phyloP scores from a whole-genome alignment of 805 yeast genomes.

The Candida piceae region DNA sequence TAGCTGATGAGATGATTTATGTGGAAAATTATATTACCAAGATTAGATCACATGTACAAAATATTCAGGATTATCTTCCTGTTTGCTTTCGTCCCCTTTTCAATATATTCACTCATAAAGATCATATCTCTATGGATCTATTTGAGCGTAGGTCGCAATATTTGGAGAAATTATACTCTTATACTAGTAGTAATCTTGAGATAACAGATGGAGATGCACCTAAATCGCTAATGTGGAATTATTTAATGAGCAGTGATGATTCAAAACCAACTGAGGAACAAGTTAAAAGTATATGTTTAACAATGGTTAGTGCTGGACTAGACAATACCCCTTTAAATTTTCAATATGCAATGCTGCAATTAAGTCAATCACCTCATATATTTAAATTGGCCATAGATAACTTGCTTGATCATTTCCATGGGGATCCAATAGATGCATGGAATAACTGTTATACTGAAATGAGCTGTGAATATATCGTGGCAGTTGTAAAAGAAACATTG shows the following conservation, averaged over 20 bases:
- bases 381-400: conserved; percentile 42
- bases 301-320: conserved; percentile 76
- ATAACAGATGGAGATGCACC: conserved; percentile 6
- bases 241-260: conserved; percentile 13
- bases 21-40: conserved; percentile 55
- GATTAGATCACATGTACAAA: conserved; percentile 53
- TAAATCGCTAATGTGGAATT: conserved; percentile 25
- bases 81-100: conserved; percentile 29
- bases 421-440: conserved; percentile 19
- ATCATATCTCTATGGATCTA: conserved; percentile 21
- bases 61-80: conserved; percentile 52
- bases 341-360: conserved; percentile 55
- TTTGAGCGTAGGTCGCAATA: conserved; percentile 45
- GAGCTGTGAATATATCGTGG: conserved; percentile 46
- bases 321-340: conserved; percentile 67
- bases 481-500: conserved; percentile 58
- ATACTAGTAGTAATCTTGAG: conserved; percentile 19
- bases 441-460: conserved; percentile 20
- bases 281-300: conserved; percentile 55
- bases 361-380: conserved; percentile 38
- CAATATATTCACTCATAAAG: conserved; percentile 11
- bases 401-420: conserved; percentile 32
- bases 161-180: conserved; percentile 35
- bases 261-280: conserved; percentile 34
- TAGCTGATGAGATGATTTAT: conserved; percentile 47